Base-by-base conservation (phyloP, 352 stramenopile species). In the Saprolegnia parasitica region DNA sequence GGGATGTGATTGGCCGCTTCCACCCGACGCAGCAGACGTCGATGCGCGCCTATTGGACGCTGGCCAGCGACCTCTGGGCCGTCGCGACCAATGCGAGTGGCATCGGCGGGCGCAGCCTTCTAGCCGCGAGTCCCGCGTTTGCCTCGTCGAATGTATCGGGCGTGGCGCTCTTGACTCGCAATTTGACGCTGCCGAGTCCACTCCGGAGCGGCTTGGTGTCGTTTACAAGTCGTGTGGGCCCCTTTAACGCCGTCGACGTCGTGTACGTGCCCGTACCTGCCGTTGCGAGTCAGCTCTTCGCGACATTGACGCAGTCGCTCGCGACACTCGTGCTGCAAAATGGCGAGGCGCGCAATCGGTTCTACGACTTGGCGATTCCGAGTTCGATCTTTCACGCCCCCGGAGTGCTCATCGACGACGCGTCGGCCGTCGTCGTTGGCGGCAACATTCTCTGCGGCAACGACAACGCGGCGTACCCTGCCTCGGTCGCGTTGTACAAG, bases 361-460 rank as follows among this genome's bases (percentile, higher is more conserved):
- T 55, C 40, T 35, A 54, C 35, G 40, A 65, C 1, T 5, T 65
- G 11, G n/a, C 57, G 26, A 35, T 50, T 18, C 57, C 57, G 8
- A 60, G 24, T 49, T 49, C 20, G 16, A 60, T 23, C 24, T 54
- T 68, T 60, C n/a, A 23, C 50, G 20, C 45, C 6, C 16, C 26
- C 20, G 11, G 20, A 37, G 42, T 23, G 18, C 16, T 56, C 26
- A 32, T n/a, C 15, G 39, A 58, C n/a, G 16, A 60, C 47, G 8
- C 26, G 13, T 20, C 24, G 11, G 52, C n/a, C n/a, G 24, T 24
- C 11, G 35, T 68, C 9, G 18, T 58, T 8, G 62, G 62, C 15
- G 62, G 62, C 26, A 37, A 68, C 23, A 15, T 68, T 18, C 18
- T 60, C 13, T 68, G 62, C 50, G 62, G 62, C 21, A 39, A 60